Evolutionary conservation across 139 green algal species (phyloP), one percentile per base, ranked within the genome.

Genomic region (Spirogloea muscicola): DNA sequence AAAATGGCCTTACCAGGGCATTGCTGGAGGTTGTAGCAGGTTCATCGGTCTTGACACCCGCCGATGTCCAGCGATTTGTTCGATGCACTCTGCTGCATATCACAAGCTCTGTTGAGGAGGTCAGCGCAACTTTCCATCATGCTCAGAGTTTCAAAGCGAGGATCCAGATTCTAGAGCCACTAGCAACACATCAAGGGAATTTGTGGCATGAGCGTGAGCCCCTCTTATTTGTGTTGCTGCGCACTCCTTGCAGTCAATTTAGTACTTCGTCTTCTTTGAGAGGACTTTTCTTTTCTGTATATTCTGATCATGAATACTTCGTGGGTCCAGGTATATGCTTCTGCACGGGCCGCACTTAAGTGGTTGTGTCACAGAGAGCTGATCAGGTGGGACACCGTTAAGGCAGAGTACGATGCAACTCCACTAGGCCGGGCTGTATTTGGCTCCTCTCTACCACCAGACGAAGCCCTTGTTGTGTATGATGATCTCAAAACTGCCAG

Each of bases 401-500:
- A 5, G n/a, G 13, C 29, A 2, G 39, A 57, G 34, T 79, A 68
- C n/a, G 9, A n/a, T 2, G 13, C 34, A 0, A 81, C 73, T 9
- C 64, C 73, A 16, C 66, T 81, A 27, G 73, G 73, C 41, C 36
- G 34, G 13, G 73, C 73, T 18, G 61, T 36, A 6, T 77, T 77
- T 18, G 68, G 73, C 39, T 70, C 44, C 27, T 51, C 43, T 21
- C 38, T 82, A 18, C 51, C 66, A 16, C 75, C 75, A 25, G 75
- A 82, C 16, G 75, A 82, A 43, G 27, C 75, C n/a, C 58, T 80
- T 42, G 29, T 72, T 18, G 66, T 82, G 27, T 80, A 65, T 25
- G 31, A 64, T 25, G 75, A 82, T 29, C 42, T 82, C 16, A 39
- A 41, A 27, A 18, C 31, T 3, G 49, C 75, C 18, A 16, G 44